These are phyloP conservation scores for Circinella minor DNA, from an alignment of 371 early-diverging fungal genomes.

Conservation along the genomic window DNA sequence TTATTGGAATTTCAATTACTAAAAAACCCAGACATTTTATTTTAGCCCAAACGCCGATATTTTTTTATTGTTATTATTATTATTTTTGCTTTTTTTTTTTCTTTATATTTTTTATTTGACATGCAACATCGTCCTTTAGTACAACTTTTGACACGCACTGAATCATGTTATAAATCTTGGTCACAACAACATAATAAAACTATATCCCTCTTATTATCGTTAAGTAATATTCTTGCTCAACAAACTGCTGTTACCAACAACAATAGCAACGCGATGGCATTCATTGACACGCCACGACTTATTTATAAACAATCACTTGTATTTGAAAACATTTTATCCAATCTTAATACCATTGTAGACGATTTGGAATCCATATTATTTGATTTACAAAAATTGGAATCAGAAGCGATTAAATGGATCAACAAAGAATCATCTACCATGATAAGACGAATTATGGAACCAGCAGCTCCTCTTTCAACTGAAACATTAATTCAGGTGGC, in stretches of 20 bases:
- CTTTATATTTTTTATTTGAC: neutral
- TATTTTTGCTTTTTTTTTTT: neutral
- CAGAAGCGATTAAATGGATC: conserved; percentile 2
- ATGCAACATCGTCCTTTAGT: conserved; percentile 14
- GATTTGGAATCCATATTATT: neutral
- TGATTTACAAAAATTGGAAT: conserved; percentile 13
- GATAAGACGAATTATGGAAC: neutral
- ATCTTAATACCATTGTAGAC: neutral
- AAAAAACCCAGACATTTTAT: no score
- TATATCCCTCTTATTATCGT: conserved; percentile 7
- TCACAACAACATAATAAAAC: conserved; percentile 10
- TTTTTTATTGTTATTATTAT: no score
- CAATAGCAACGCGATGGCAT: neutral
- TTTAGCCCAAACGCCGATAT: no score
- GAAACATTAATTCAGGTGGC: conserved; percentile 18
- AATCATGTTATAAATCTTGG: conserved; percentile 15
- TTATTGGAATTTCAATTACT: no score
- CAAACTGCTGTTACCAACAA: conserved; percentile 5
- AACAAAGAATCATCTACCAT: conserved; percentile 1
- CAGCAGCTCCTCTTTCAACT: conserved; percentile 16
- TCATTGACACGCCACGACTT: conserved; percentile 4
- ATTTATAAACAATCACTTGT: conserved; percentile 11
- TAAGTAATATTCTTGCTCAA: conserved; percentile 9
- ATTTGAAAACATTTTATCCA: conserved; percentile 2
- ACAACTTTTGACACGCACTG: conserved; percentile 19